Percentiles rank a stretch among this genome's conserved stretches.
Conservation (phyloP, 352 stramenopile genomes). For the Pythium sp. region DNA sequence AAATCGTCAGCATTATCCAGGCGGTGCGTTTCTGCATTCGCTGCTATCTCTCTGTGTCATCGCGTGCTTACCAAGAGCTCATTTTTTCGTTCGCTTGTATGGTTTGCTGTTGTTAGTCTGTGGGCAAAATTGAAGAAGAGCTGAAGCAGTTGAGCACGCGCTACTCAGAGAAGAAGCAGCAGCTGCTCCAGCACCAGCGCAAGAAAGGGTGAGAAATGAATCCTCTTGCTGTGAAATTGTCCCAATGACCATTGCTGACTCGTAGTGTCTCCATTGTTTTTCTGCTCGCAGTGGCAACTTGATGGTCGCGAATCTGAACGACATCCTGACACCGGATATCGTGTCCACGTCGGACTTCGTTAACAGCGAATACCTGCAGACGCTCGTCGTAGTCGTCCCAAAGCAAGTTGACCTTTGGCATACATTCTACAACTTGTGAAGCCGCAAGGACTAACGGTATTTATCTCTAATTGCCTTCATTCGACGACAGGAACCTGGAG, state of each 20-base stretch:
- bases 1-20: slow-evolving; percentile 95
- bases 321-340: slow-evolving; percentile 90
- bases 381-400: slow-evolving; percentile 93
- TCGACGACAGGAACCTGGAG: slow-evolving; percentile 60
- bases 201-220: slow-evolving; percentile 82
- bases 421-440: background rate
- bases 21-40: slow-evolving; percentile 40
- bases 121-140: slow-evolving; percentile 96
- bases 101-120: slow-evolving; percentile 41
- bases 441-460: background rate
- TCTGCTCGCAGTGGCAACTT: slow-evolving; percentile 80
- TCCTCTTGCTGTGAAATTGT: background rate
- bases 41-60: background rate
- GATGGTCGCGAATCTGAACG: slow-evolving; percentile 93
- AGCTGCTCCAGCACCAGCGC: slow-evolving; percentile 86
- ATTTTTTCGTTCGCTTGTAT: slow-evolving; percentile 10
- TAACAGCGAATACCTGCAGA: slow-evolving; percentile 97
- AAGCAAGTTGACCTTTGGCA: slow-evolving; percentile 47
- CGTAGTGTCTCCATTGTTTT: background rate
- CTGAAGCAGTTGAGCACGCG: slow-evolving; percentile 92
- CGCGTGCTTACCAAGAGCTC: background rate
- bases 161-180: slow-evolving; percentile 94
- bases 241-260: background rate
- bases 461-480: background rate
- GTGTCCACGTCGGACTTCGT: slow-evolving; percentile 90